A percentile compares a stretch with the other conserved stretches of the same genome.
phyloP scores from a whole-genome alignment of 1,139 yeast species.

The Saccharomyces hybrid region DNA sequence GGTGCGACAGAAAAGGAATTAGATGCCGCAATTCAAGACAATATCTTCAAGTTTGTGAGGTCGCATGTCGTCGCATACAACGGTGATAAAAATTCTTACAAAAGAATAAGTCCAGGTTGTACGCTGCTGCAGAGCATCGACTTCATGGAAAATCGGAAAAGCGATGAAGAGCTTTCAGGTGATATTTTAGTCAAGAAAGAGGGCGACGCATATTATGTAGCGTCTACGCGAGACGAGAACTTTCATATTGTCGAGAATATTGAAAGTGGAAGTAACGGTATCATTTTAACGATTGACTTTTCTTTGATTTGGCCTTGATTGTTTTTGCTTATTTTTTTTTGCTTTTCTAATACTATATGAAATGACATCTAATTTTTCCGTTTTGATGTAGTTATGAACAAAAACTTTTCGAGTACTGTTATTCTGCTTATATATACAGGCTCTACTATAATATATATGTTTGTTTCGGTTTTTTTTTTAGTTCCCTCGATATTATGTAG shows the following conservation, averaged over 20 bases:
- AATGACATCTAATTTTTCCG: neutral
- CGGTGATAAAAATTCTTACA: constrained; percentile 11
- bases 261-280: constrained; percentile 51
- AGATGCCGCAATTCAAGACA: constrained; percentile 39
- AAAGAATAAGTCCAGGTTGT: constrained; percentile 13
- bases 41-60: constrained; percentile 45
- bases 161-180: constrained; percentile 18
- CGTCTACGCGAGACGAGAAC: constrained; percentile 33
- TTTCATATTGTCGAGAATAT: constrained; percentile 38
- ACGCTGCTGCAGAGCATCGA: constrained; percentile 24
- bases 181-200: constrained; percentile 39
- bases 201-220: constrained; percentile 37
- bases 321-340: neutral
- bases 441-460: neutral
- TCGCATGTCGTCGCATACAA: constrained; percentile 43
- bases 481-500: too few species aligned
- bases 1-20: constrained; percentile 34
- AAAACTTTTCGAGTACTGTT: neutral
- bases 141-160: constrained; percentile 6
- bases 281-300: constrained; percentile 44
- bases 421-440: neutral
- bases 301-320: constrained; percentile 29
- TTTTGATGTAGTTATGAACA: neutral
- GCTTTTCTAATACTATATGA: neutral
- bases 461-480: too few species aligned